These are phyloP conservation scores for Coleophoma crateriformis DNA, from an alignment of 2,329 filamentous ascomycete genomes.

Conservation along the genomic window DNA sequence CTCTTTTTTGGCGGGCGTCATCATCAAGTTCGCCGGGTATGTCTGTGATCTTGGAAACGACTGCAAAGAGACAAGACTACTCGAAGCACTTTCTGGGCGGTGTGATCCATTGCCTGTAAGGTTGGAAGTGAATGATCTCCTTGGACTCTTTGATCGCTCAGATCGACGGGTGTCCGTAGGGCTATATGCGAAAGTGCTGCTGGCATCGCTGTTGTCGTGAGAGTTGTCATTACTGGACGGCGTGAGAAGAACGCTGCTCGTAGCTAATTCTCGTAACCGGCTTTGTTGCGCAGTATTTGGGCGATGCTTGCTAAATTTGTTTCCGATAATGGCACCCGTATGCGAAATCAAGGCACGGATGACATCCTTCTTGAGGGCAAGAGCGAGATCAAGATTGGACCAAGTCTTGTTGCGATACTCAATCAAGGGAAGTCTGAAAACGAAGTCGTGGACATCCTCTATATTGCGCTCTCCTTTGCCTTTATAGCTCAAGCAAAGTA, in stretches of 20 bases:
- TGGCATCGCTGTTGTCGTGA: conserved; percentile 24
- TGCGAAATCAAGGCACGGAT: conserved; percentile 92
- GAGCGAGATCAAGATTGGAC: conserved; percentile 92
- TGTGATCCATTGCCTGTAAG: conserved; percentile 12
- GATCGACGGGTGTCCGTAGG: conserved; percentile 15
- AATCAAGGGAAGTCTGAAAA: conserved; percentile 89
- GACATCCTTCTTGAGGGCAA: conserved; percentile 90
- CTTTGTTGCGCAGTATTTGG: conserved; percentile 75
- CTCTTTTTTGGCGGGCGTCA: conserved; percentile 17
- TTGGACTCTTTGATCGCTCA: conserved; percentile 21
- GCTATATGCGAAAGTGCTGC: conserved; percentile 18
- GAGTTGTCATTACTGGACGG: conserved; percentile 22
- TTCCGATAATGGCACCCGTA: conserved; percentile 91
- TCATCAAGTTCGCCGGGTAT: conserved; percentile 17
- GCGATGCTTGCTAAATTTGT: conserved; percentile 89
- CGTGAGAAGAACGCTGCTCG: conserved; percentile 38
- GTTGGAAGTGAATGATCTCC: conserved; percentile 23
- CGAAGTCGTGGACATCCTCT: conserved; percentile 95
- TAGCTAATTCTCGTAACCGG: conserved; percentile 79
- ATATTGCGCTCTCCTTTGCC: conserved; percentile 93
- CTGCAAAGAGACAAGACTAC: conserved; percentile 18
- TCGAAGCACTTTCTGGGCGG: conserved; percentile 20
- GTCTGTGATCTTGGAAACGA: conserved; percentile 4
- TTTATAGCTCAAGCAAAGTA: conserved; percentile 93
- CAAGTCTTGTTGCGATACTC: conserved; percentile 99